These are phyloP conservation scores for Pythium scleroteichum DNA, from an alignment of 352 stramenopile genomes.

Conservation along the genomic window DNA sequence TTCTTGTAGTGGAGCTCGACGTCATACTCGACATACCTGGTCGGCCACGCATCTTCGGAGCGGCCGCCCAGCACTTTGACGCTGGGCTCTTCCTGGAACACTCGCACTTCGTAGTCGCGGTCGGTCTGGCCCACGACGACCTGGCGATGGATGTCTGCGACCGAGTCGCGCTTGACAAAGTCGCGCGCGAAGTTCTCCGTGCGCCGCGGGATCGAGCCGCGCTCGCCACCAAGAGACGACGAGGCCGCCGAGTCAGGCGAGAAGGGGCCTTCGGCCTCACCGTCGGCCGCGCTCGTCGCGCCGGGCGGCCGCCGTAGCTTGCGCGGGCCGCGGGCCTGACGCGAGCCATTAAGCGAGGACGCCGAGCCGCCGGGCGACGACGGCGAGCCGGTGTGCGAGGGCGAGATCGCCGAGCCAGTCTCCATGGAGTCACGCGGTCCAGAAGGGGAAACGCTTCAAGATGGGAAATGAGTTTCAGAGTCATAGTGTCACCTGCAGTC, in stretches of 20 bases:
- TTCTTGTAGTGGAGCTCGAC: slow-evolving; percentile 81
- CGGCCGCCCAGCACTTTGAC: slow-evolving; percentile 63
- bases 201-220: slow-evolving; percentile 15
- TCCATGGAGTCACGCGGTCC: neutral
- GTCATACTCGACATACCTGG: slow-evolving; percentile 85
- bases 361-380: slow-evolving; percentile 16
- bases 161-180: slow-evolving; percentile 46
- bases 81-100: slow-evolving; percentile 69
- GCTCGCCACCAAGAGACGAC: neutral
- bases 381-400: slow-evolving; percentile 22
- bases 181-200: slow-evolving; percentile 41
- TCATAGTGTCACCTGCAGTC: neutral
- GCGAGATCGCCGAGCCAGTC: slow-evolving; percentile 6
- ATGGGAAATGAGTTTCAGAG: slow-evolving; percentile 14
- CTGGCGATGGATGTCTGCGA: slow-evolving; percentile 40
- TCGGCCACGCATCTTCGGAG: slow-evolving; percentile 80
- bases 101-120: slow-evolving; percentile 64
- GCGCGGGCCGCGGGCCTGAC: neutral
- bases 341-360: slow-evolving; percentile 3
- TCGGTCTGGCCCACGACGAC: slow-evolving; percentile 41
- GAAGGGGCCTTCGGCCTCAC: slow-evolving; percentile 5
- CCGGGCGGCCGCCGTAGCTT: slow-evolving; percentile 8
- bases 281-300: slow-evolving; percentile 9
- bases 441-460: slow-evolving; percentile 1
- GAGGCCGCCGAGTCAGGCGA: slow-evolving; percentile 22